Conservation (phyloP, 352 stramenopile genomes). For the Saprolegnia parasitica region DNA sequence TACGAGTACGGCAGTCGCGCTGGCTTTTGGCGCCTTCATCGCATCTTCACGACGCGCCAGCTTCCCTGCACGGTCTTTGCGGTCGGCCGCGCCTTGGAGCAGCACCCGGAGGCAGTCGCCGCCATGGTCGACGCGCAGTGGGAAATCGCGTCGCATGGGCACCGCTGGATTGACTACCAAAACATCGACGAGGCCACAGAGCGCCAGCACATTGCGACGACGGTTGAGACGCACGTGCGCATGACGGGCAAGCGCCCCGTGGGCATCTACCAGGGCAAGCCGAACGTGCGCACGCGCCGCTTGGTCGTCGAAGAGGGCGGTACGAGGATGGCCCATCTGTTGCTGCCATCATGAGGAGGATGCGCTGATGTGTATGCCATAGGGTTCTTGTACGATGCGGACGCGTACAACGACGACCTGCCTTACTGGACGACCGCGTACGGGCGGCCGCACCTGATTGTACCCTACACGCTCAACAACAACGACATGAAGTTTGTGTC, state of each 20-base stretch:
- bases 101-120: conserved; percentile 83
- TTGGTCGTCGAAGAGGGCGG: conserved; percentile 88
- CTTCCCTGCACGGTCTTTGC: conserved; percentile 92
- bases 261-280: conserved; percentile 96
- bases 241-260: conserved; percentile 86
- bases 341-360: neutral
- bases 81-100: conserved; percentile 92
- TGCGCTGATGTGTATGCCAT: neutral
- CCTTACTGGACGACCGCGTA: conserved; percentile 92
- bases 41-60: conserved; percentile 83
- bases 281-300: conserved; percentile 88
- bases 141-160: conserved; percentile 93
- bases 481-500: conserved; percentile 97
- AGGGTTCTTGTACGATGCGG: conserved; percentile 94
- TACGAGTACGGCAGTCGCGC: conserved; percentile 94
- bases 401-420: conserved; percentile 94
- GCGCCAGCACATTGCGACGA: conserved; percentile 88
- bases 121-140: conserved; percentile 91
- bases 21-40: conserved; percentile 93
- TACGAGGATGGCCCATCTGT: neutral
- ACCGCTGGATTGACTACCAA: conserved; percentile 96
- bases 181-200: conserved; percentile 89
- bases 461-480: conserved; percentile 93
- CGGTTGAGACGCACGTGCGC: conserved; percentile 88
- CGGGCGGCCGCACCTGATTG: conserved; percentile 89